Conservation (phyloP, 345 rosid genomes). For the Lagerstroemia speciosa region DNA sequence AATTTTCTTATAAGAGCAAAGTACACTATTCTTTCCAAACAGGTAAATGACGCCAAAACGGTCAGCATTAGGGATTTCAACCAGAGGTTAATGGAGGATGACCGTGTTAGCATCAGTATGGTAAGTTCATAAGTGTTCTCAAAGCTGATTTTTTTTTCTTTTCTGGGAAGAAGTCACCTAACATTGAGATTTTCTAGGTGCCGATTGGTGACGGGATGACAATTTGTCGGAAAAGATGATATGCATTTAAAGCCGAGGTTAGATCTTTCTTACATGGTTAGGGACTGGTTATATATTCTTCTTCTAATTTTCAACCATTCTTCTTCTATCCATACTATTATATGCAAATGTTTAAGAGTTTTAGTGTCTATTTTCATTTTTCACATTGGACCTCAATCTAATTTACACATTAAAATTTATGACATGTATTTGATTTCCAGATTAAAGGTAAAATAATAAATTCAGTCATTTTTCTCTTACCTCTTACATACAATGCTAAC, state of each 20-base stretch:
- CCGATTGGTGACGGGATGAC: constrained; percentile 92
- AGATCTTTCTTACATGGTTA: not conserved
- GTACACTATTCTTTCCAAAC: constrained; percentile 7
- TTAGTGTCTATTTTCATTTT: too few species aligned
- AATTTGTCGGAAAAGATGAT: constrained; percentile 62
- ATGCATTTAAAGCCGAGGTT: not conserved
- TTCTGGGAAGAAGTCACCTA: not conserved
- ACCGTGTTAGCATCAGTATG: constrained; percentile 76
- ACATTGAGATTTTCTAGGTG: constrained; percentile 35
- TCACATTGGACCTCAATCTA: too few species aligned
- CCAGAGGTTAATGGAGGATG: constrained; percentile 49
- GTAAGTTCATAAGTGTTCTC: constrained; percentile 19
- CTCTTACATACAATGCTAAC: too few species aligned
- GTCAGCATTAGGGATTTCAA: constrained; percentile 72
- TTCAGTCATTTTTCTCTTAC: too few species aligned
- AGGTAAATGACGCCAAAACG: constrained; percentile 78
- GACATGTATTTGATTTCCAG: too few species aligned
- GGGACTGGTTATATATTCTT: too few species aligned
- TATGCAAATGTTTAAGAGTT: too few species aligned
- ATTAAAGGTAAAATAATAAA: too few species aligned
- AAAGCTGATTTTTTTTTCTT: not conserved
- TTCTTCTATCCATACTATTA: too few species aligned
- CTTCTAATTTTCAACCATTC: too few species aligned
- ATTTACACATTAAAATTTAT: too few species aligned
- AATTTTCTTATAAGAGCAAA: not conserved